Evolutionary conservation across 2,329 filamentous ascomycete species (phyloP).

Genomic region (Colletotrichum sp.): DNA sequence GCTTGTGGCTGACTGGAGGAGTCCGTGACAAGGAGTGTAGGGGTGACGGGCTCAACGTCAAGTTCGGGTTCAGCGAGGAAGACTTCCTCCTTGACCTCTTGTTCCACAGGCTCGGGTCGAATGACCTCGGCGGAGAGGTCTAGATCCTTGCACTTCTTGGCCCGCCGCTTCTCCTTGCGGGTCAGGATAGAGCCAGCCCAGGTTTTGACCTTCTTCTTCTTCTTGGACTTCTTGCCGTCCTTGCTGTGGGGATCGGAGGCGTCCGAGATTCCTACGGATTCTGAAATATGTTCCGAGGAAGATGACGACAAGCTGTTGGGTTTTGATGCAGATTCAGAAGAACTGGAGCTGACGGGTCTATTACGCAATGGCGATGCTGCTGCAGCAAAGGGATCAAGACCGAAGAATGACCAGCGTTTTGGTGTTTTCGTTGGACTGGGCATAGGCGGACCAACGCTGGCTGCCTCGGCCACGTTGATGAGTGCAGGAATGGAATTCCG

Average conservation of each 20-base stretch:
- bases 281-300: constrained; percentile 40
- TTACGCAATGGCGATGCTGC: constrained; percentile 51
- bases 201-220: constrained; percentile 77
- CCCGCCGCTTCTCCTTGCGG: constrained; percentile 60
- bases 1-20: constrained; percentile 34
- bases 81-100: constrained; percentile 25
- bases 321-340: constrained; percentile 42
- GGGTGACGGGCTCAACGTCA: constrained; percentile 35
- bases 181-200: constrained; percentile 74
- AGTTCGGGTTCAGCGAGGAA: constrained; percentile 29
- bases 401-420: constrained; percentile 68
- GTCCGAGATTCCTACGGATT: constrained; percentile 25
- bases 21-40: constrained; percentile 46
- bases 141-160: constrained; percentile 32
- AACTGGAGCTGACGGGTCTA: constrained; percentile 52
- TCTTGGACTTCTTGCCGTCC: constrained; percentile 46
- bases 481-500: constrained; percentile 66
- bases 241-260: constrained; percentile 33
- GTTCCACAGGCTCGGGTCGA: not conserved
- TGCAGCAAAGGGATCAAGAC: constrained; percentile 59
- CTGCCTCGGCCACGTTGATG: constrained; percentile 41
- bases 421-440: constrained; percentile 56
- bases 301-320: constrained; percentile 23
- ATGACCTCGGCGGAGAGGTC: not conserved
- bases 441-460: constrained; percentile 35